These are phyloP conservation scores for Dispira simplex DNA, from an alignment of 192 early-diverging fungal species.

Conservation along the genomic window DNA sequence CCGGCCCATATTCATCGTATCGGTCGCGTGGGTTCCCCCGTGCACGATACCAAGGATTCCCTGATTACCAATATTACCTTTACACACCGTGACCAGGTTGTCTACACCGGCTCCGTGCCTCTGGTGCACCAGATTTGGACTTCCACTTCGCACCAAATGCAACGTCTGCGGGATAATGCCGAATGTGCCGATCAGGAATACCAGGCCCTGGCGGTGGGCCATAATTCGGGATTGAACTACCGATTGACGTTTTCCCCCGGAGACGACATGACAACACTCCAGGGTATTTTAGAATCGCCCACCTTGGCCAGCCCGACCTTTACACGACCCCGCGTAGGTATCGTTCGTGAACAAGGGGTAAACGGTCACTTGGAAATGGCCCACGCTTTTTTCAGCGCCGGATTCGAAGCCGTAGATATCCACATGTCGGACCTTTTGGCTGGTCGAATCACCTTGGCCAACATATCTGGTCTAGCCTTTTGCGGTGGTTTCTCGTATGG, in stretches of 20 bases:
- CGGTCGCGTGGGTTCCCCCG: constrained; percentile 36
- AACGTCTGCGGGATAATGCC: constrained; percentile 79
- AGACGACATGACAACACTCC: constrained; percentile 14
- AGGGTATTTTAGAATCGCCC: constrained; percentile 22
- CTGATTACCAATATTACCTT: constrained; percentile 37
- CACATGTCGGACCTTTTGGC: constrained; percentile 94
- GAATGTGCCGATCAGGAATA: constrained; percentile 74
- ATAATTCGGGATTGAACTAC: constrained; percentile 67
- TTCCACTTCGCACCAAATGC: constrained; percentile 86
- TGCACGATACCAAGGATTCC: constrained; percentile 15
- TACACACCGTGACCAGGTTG: constrained; percentile 18
- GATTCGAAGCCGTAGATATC: constrained; percentile 88
- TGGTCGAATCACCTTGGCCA: constrained; percentile 37
- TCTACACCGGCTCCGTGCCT: constrained; percentile 42
- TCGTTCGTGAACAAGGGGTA: constrained; percentile 96
- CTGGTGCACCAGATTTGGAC: constrained; percentile 73
- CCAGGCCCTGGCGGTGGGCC: constrained; percentile 43
- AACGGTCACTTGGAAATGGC: constrained; percentile 95
- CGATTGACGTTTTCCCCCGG: constrained; percentile 68
- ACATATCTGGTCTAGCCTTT: constrained; percentile 78
- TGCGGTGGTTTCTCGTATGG: constrained; percentile 99
- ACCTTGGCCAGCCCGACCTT: not conserved
- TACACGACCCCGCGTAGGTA: constrained; percentile 66
- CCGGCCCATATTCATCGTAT: constrained; percentile 33
- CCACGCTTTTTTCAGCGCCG: constrained; percentile 83